Evolutionary conservation across 2,329 filamentous ascomycete species (phyloP).

Genomic region (Leptographium galeiforme): DNA sequence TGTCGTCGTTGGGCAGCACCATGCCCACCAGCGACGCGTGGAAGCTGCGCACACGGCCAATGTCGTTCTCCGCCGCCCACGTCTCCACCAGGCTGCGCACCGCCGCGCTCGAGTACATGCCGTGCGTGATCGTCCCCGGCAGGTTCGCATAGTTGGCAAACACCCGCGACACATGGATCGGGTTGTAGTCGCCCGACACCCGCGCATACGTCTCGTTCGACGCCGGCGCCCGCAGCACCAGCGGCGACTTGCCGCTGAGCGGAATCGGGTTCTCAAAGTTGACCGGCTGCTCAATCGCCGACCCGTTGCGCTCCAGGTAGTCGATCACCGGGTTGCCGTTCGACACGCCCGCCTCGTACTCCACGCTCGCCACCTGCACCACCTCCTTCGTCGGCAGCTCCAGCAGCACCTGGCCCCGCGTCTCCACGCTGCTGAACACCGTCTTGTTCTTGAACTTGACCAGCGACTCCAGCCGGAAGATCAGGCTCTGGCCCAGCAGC

Average conservation of each 20-base stretch:
- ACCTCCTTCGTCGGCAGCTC: slow-evolving; percentile 95
- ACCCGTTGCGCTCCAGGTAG: slow-evolving; percentile 83
- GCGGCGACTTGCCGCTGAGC: slow-evolving; percentile 78
- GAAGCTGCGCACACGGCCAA: slow-evolving; percentile 94
- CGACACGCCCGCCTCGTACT: slow-evolving; percentile 82
- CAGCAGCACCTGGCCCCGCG: slow-evolving; percentile 78
- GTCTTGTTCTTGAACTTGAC: slow-evolving; percentile 91
- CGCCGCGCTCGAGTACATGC: slow-evolving; percentile 97
- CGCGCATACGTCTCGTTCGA: slow-evolving; percentile 97
- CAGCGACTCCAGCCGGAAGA: slow-evolving; percentile 87
- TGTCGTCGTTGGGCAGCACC: slow-evolving; percentile 92
- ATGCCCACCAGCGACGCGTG: slow-evolving; percentile 95
- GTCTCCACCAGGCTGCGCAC: slow-evolving; percentile 94
- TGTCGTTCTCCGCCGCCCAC: slow-evolving; percentile 97
- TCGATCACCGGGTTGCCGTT: slow-evolving; percentile 95
- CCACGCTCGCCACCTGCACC: slow-evolving; percentile 92
- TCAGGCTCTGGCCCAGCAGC: slow-evolving; percentile 82
- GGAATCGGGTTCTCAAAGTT: slow-evolving; percentile 97
- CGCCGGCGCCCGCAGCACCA: slow-evolving; percentile 78
- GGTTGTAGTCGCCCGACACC: slow-evolving; percentile 97
- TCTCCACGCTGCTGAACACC: slow-evolving; percentile 83
- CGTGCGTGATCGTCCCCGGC: slow-evolving; percentile 93
- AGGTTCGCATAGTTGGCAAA: slow-evolving; percentile 94
- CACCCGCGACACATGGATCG: slow-evolving; percentile 93
- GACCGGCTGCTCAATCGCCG: slow-evolving; percentile 87